Evolutionary conservation across 192 early-diverging fungal species (phyloP).

Genomic region (Chytriomyces confervae): DNA sequence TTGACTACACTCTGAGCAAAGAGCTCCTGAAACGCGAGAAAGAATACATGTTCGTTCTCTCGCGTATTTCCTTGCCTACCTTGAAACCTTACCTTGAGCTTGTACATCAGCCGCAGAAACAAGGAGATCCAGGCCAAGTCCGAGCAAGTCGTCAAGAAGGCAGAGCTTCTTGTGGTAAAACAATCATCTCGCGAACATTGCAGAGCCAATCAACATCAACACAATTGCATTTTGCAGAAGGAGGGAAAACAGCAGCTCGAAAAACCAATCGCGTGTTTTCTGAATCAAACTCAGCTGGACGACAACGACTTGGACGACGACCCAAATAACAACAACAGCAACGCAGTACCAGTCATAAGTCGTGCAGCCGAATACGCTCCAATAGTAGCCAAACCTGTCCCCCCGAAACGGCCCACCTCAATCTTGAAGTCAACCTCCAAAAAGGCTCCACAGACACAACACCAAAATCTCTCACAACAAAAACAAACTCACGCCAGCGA

Average conservation of each 20-base stretch:
- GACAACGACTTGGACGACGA: neutral
- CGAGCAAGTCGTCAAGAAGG: conserved; percentile 47
- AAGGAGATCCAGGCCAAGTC: conserved; percentile 54
- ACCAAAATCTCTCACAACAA: no score
- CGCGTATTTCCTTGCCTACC: neutral
- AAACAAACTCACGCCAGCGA: no score
- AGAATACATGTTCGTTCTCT: conserved; percentile 48
- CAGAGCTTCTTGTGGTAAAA: conserved; percentile 50
- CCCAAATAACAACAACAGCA: neutral
- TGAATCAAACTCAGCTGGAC: neutral
- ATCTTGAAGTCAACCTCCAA: neutral
- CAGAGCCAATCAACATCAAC: conserved; percentile 7
- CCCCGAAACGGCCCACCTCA: conserved; percentile 6
- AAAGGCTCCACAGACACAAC: no score
- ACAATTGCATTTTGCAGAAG: conserved; percentile 40
- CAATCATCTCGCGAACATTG: neutral
- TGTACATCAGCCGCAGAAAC: conserved; percentile 48
- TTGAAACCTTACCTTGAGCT: neutral
- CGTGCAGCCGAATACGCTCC: conserved; percentile 42
- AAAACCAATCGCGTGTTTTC: conserved; percentile 38
- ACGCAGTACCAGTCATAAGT: conserved; percentile 27
- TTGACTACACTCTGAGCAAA: conserved; percentile 29
- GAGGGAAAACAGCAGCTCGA: conserved; percentile 54
- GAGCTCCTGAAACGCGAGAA: conserved; percentile 53
- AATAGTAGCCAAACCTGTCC: neutral